These are phyloP conservation scores for Dacryopinax spathularia DNA, from an alignment of 768 basidiomycete species.

Conservation along the genomic window DNA sequence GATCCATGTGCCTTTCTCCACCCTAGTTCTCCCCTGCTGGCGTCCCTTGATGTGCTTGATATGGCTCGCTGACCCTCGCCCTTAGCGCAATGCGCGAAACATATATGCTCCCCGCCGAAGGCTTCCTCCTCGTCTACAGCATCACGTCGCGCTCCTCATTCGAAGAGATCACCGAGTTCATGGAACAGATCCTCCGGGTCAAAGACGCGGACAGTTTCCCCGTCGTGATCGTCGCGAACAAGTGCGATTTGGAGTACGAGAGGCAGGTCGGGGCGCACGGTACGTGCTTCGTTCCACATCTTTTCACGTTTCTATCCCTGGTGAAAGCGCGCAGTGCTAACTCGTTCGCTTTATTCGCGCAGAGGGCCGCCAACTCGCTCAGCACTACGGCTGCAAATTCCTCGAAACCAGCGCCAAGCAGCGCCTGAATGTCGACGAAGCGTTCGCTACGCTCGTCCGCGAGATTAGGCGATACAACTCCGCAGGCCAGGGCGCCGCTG, in stretches of 20 bases:
- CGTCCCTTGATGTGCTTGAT: neutral
- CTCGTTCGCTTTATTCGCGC: constrained; percentile 3
- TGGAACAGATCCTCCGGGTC: constrained; percentile 89
- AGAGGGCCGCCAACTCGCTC: constrained; percentile 97
- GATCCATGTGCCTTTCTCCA: neutral
- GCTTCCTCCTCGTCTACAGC: constrained; percentile 93
- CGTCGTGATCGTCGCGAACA: constrained; percentile 94
- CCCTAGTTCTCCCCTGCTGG: constrained; percentile 2
- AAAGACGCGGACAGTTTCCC: constrained; percentile 95
- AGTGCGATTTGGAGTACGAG: constrained; percentile 90
- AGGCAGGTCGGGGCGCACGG: constrained; percentile 93
- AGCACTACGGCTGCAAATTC: constrained; percentile 86
- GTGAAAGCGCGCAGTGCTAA: neutral
- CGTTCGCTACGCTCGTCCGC: constrained; percentile 82
- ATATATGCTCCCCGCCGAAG: constrained; percentile 97
- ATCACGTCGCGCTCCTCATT: constrained; percentile 97
- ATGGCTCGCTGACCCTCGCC: neutral
- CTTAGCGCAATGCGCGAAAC: constrained; percentile 93
- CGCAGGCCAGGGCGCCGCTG: neutral
- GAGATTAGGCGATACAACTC: constrained; percentile 82
- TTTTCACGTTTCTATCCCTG: neutral
- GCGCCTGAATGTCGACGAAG: constrained; percentile 92
- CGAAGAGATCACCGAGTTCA: constrained; percentile 91
- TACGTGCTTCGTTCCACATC: constrained; percentile 21
- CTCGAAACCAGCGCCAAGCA: constrained; percentile 95